Conservation (phyloP, 2,329 filamentous ascomycete genomes). For the Ceratocystis ficicola region DNA sequence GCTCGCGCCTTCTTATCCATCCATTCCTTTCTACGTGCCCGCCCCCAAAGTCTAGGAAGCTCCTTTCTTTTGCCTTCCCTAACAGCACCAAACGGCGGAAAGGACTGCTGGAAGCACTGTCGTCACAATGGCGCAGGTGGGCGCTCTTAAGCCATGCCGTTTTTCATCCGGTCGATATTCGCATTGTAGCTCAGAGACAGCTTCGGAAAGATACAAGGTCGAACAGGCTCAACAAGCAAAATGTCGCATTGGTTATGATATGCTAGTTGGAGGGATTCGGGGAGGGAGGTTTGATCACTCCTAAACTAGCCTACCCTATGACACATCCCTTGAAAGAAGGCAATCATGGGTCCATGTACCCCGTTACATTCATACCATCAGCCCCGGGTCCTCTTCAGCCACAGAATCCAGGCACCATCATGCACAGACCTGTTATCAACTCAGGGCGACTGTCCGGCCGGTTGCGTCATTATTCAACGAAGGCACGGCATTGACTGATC, state of each 20-base stretch:
- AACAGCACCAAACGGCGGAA: too few species aligned
- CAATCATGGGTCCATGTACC: neutral
- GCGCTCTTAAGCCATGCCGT: neutral
- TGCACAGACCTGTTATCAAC: neutral
- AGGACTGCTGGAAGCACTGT: neutral
- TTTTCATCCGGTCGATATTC: neutral
- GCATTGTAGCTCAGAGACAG: neutral
- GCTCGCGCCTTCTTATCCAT: neutral
- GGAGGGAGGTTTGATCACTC: too few species aligned
- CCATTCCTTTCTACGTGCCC: slow-evolving; percentile 1
- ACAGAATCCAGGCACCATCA: slow-evolving; percentile 3
- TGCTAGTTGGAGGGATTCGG: too few species aligned
- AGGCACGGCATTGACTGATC: neutral
- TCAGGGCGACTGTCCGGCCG: neutral
- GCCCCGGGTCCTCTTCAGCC: neutral
- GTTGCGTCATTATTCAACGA: neutral
- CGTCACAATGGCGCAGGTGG: neutral
- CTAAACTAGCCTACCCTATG: neutral
- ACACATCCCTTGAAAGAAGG: too few species aligned
- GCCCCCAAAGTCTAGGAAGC: neutral
- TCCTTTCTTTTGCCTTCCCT: neutral
- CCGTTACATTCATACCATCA: neutral
- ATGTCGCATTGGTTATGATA: neutral
- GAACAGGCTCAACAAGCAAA: neutral
- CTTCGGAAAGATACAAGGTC: neutral